These are phyloP conservation scores for Phytomonas sp. DNA, from an alignment of 208 protist genomes.

Conservation along the genomic window DNA sequence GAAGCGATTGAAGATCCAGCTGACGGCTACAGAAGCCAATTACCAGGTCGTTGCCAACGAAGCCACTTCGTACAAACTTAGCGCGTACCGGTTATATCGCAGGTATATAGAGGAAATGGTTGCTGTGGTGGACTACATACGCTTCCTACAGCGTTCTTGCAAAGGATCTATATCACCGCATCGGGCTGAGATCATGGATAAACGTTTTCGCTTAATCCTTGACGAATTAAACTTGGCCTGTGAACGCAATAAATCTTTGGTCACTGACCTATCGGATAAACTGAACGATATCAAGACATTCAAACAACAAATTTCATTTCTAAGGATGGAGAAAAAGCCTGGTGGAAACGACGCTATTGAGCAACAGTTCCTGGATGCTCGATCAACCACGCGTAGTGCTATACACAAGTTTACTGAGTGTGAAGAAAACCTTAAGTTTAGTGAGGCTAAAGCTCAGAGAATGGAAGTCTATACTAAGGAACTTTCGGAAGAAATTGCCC, in stretches of 20 bases:
- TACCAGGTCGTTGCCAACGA: conserved; percentile 81
- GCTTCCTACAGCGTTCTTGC: conserved; percentile 47
- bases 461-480: conserved; percentile 48
- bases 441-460: conserved; percentile 44
- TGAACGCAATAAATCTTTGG: conserved; percentile 28
- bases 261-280: conserved; percentile 48
- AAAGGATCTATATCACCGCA: conserved; percentile 58
- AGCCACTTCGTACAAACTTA: conserved; percentile 73
- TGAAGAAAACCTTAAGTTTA: conserved; percentile 48
- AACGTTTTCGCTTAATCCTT: conserved; percentile 36
- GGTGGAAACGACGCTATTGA: conserved; percentile 22
- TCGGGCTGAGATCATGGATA: conserved; percentile 60
- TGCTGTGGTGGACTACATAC: conserved; percentile 69
- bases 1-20: conserved; percentile 59
- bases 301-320: conserved; percentile 50
- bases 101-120: conserved; percentile 72
- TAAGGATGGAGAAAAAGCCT: conserved; percentile 17
- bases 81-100: conserved; percentile 76
- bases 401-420: conserved; percentile 46
- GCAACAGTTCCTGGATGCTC: background rate
- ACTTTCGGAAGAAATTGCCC: conserved; percentile 57
- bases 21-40: conserved; percentile 81
- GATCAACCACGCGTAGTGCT: conserved; percentile 29
- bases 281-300: conserved; percentile 36
- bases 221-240: conserved; percentile 31